Percentiles rank a stretch among this genome's conserved stretches.
phyloP scores from a whole-genome alignment of 2,329 filamentous ascomycete species.

The Xylaria digitata region DNA sequence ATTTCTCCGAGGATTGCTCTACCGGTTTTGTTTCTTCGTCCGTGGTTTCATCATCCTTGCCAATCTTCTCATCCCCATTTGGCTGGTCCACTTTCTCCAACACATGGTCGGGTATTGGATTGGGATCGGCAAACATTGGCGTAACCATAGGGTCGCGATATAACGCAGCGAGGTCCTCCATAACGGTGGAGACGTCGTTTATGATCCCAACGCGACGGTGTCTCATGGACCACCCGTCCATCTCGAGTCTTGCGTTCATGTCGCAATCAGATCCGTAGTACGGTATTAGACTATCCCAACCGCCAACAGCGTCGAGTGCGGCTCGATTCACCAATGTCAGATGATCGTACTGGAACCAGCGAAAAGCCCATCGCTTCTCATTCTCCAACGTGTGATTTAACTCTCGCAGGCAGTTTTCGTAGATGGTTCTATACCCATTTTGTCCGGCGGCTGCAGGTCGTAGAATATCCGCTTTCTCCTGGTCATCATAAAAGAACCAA shows the following conservation, averaged over 20 bases:
- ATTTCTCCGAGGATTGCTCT: conserved; percentile 27
- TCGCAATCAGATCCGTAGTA: conserved; percentile 64
- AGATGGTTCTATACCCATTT: conserved; percentile 49
- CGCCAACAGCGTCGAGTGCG: conserved; percentile 57
- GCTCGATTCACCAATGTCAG: conserved; percentile 61
- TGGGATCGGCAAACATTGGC: conserved; percentile 50
- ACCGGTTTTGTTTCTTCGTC: conserved; percentile 12
- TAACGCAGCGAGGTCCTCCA: conserved; percentile 54
- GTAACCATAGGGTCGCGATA: conserved; percentile 51
- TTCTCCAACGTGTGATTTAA: conserved; percentile 52
- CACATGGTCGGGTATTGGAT: conserved; percentile 47
- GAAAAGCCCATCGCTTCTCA: conserved; percentile 58
- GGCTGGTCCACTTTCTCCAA: conserved; percentile 40
- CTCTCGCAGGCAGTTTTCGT: conserved; percentile 49
- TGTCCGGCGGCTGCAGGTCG: conserved; percentile 45
- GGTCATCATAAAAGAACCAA: conserved; percentile 49
- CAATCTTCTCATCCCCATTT: conserved; percentile 29
- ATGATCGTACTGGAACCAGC: conserved; percentile 57
- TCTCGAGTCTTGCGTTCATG: conserved; percentile 55
- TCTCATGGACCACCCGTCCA: conserved; percentile 53
- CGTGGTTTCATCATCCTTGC: conserved; percentile 1
- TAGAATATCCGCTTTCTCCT: conserved; percentile 47
- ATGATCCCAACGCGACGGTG: conserved; percentile 52
- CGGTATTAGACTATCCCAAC: conserved; percentile 63
- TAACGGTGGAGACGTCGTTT: conserved; percentile 54